Base-by-base conservation (phyloP, 1,284 basidiomycete genomes). In the Takashimella tepidaria region DNA sequence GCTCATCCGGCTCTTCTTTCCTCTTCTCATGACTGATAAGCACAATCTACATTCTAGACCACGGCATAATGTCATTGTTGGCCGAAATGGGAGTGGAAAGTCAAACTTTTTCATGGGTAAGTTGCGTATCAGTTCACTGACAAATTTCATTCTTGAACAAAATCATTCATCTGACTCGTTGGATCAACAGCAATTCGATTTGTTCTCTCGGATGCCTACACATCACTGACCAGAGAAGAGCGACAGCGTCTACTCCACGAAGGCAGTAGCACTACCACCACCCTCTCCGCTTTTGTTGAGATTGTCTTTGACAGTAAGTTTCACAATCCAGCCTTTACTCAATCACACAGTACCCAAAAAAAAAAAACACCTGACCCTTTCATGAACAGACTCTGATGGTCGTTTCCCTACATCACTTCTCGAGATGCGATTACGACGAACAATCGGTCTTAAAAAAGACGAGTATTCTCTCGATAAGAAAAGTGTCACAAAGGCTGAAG, bases 391-490 rank as follows among this genome's bases (percentile, higher is more conserved):
- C 48, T 50, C 71, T 8, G 91, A 95, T 73, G 88, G 87, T 54
- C 86, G 92, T 10, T 98, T 98, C 70, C 89, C 89, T 0, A 92
- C 90, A 6, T 86, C 87, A 21, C 83, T 87, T 50, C 85, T 89
- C 2, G 89, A 92, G 59, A 83, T 93, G 40, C 84, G 89, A 37
- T 80, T 97, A 3, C 83, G 92, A 5, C 82, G 92, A 42, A 98
- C 96, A 2, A 98, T 99, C 56, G 96, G 96, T 58, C 76, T 92
- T 47, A 98, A 98, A 80, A 98, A 98, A 79, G 96, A 98, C 70
- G 96, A 98, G 77, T 99, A 98, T 78, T 90, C 88, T 61, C 80
- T 98, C 45, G 96, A 99, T 77, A 87, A 89, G 77, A 98, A 97
- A 78, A 69, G 67, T 40, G 88, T 89, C 0, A 90, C 85, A 74